Percentiles rank a stretch among this genome's conserved stretches.
Evolutionary conservation across 129 eudicot species (phyloP).

Genomic region (Tagetes patula): DNA sequence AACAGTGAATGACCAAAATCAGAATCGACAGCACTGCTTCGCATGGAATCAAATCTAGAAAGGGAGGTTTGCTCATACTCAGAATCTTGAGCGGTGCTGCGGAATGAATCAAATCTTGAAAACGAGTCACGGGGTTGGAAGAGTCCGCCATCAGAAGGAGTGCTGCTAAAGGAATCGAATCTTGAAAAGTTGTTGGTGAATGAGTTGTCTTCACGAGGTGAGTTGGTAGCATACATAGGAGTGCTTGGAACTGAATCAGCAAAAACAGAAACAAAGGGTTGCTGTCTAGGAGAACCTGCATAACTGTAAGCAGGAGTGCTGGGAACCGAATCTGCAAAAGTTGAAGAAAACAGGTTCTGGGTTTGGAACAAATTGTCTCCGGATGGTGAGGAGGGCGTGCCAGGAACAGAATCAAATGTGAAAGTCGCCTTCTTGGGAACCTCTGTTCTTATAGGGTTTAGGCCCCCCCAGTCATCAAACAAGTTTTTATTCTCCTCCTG

Average conservation of each 20-base stretch:
- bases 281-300: slow-evolving; percentile 40
- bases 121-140: slow-evolving; percentile 47
- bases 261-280: slow-evolving; percentile 44
- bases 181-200: slow-evolving; percentile 55
- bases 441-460: slow-evolving; percentile 66
- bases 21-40: slow-evolving; percentile 52
- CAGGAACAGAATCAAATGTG: slow-evolving; percentile 70
- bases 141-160: slow-evolving; percentile 42
- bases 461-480: slow-evolving; percentile 55
- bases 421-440: slow-evolving; percentile 45
- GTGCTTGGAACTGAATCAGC: slow-evolving; percentile 79
- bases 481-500: slow-evolving; percentile 14
- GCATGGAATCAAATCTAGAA: slow-evolving; percentile 73
- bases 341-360: slow-evolving; percentile 54
- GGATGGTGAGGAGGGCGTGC: slow-evolving; percentile 60
- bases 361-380: slow-evolving; percentile 50
- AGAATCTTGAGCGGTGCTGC: slow-evolving; percentile 53
- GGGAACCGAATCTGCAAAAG: slow-evolving; percentile 82
- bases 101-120: slow-evolving; percentile 73
- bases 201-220: slow-evolving; percentile 56
- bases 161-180: slow-evolving; percentile 48
- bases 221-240: slow-evolving; percentile 51
- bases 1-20: slow-evolving; percentile 55
- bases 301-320: slow-evolving; percentile 67
- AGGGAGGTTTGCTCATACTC: slow-evolving; percentile 49